Conservation (phyloP, 345 rosid species). For the Cardamine occulta region DNA sequence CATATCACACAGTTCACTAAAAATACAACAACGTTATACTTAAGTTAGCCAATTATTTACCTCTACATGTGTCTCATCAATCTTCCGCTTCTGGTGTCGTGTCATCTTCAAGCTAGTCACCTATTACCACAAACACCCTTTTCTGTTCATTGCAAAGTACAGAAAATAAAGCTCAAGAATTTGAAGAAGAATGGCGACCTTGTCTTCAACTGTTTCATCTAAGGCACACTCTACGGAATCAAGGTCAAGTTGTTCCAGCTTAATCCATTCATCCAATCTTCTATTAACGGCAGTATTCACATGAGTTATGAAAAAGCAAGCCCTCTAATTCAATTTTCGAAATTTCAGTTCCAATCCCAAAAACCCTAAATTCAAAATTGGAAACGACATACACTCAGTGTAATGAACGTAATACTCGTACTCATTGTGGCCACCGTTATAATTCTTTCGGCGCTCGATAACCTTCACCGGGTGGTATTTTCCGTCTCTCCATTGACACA, state of each 20-base stretch:
- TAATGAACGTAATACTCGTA: conserved; percentile 98
- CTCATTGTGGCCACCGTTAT: conserved; percentile 55
- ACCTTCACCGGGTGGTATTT: conserved; percentile 96
- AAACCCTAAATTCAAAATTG: conserved; percentile 41
- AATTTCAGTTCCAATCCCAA: background rate
- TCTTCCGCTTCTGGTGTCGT: conserved; percentile 97
- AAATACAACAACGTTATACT: background rate
- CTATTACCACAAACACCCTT: conserved; percentile 41
- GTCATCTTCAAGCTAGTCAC: conserved; percentile 99
- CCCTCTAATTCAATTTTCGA: background rate
- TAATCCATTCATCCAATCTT: conserved; percentile 99
- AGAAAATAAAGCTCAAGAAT: background rate
- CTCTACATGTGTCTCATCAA: conserved; percentile 98
- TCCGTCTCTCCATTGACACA: conserved; percentile 98
- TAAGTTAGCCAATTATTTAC: conserved; percentile 43
- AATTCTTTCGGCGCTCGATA: conserved; percentile 83
- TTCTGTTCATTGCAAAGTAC: background rate
- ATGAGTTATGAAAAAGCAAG: background rate
- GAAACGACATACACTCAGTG: conserved; percentile 77
- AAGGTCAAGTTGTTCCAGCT: conserved; percentile 92
- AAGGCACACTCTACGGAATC: conserved; percentile 90
- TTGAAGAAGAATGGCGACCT: conserved; percentile 54
- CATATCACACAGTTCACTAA: background rate
- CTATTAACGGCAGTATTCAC: conserved; percentile 69
- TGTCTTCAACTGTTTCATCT: conserved; percentile 97